Evolutionary conservation across 2,329 filamentous ascomycete genomes (phyloP).

Genomic region (Pseudogymnoascus sp.): DNA sequence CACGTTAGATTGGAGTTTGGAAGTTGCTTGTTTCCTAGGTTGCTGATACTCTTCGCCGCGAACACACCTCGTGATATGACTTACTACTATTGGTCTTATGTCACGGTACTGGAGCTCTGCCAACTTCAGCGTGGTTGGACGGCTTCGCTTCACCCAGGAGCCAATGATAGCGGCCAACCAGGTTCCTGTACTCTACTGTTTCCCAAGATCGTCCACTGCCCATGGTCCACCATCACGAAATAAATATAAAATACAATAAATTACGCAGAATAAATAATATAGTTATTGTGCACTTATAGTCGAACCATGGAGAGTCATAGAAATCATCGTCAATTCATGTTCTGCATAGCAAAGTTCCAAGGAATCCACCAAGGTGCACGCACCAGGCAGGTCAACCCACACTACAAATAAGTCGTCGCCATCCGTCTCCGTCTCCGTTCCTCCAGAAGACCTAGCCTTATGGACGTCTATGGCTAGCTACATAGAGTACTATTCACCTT

Average conservation of each 20-base stretch:
- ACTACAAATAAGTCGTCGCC: not conserved
- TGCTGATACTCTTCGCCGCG: not conserved
- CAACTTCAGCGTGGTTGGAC: conserved; percentile 2
- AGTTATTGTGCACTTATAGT: not conserved
- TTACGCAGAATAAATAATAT: not conserved
- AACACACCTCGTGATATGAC: not conserved
- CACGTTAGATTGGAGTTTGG: not conserved
- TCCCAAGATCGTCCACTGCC: not conserved
- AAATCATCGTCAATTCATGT: not conserved
- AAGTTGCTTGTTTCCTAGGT: not conserved
- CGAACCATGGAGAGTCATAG: not conserved
- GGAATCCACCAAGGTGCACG: not conserved
- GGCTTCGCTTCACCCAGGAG: not conserved
- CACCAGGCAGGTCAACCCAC: not conserved
- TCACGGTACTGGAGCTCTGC: not conserved
- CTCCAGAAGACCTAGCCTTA: not conserved
- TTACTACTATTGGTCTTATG: conserved; percentile 2
- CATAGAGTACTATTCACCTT: not conserved
- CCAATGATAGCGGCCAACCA: not conserved
- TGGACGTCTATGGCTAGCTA: not conserved
- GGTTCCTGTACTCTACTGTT: not conserved
- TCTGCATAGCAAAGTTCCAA: conserved; percentile 4
- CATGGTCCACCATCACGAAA: not conserved
- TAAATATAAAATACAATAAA: not conserved
- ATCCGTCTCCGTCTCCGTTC: not conserved